Conservation (phyloP, 495 filamentous ascomycete genomes). For the Astrothelium subdiscretum region DNA sequence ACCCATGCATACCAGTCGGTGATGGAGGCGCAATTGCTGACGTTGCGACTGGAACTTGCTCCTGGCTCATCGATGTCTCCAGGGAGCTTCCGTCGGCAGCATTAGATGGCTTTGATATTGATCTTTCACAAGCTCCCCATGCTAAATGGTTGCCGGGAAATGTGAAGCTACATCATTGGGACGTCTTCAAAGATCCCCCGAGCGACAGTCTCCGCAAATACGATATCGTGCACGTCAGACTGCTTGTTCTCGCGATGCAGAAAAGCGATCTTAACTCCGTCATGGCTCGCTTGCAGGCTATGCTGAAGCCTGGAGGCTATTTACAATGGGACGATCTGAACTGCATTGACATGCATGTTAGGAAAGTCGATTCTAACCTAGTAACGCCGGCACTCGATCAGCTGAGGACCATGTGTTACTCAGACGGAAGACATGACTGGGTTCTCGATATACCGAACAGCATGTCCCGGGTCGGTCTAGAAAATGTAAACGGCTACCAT, state of each 20-base stretch:
- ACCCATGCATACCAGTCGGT: constrained; percentile 10
- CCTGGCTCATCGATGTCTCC: constrained; percentile 24
- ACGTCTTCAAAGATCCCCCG: constrained; percentile 19
- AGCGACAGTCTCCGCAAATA: constrained; percentile 17
- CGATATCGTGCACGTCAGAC: constrained; percentile 30
- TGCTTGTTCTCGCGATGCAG: constrained; percentile 21
- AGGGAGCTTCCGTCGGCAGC: constrained; percentile 13
- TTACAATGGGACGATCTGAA: constrained; percentile 31
- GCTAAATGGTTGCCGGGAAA: constrained; percentile 23
- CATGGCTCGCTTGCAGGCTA: constrained; percentile 14
- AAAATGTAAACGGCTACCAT: not conserved
- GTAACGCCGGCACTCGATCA: not conserved
- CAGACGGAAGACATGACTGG: not conserved
- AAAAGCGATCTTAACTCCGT: constrained; percentile 15
- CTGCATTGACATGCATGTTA: not conserved
- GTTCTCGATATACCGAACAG: not conserved
- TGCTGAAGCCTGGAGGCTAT: constrained; percentile 31
- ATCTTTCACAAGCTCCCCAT: constrained; percentile 20
- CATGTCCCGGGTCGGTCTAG: not conserved
- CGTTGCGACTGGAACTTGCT: constrained; percentile 16
- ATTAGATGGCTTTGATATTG: constrained; percentile 23
- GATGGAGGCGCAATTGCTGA: constrained; percentile 11
- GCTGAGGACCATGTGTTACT: not conserved
- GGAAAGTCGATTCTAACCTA: not conserved
- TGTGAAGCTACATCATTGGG: constrained; percentile 19